Evolutionary conservation across 2,329 filamentous ascomycete species (phyloP), one percentile per base, ranked within the genome.

Genomic region (Cadophora sp.): DNA sequence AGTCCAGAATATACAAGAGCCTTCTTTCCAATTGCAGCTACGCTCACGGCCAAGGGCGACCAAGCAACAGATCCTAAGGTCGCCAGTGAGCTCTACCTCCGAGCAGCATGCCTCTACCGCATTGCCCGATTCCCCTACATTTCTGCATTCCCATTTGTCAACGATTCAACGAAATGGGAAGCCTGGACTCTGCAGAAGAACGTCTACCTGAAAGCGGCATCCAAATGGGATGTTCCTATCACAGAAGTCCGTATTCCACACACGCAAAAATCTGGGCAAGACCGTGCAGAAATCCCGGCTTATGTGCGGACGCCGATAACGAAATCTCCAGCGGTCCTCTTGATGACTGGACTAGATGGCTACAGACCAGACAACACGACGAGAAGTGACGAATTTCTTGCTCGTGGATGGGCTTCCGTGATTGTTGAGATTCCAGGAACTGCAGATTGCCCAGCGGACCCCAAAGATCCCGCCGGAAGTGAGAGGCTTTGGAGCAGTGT

Each of bases 71-170:
- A 89, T 65, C 76, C 75, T 4, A 80, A 82, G 47, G 82, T 82
- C 50, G 89, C 90, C 0, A 85, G 84, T 4, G 84, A 85, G 43
- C 81, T 90, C 20, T 92, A 89, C 77, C 82, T 92, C n/a, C 87
- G 91, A 24, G 89, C 89, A 5, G 90, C 90, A 24, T 87, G 89
- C 30, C 83, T 93, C n/a, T 89, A 91, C 77, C 85, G 91, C 62
- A 93, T 94, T 71, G 84, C 89, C 0, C 84, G 91, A 18, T 93
- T 94, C 74, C 91, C 91, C 3, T 84, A 85, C 71, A 80, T 85
- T 70, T 78, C 80, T 3, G 70, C 75, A 3, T 80, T 77, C 59
- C 81, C 83, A 0, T 60, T 67, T 1, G 68, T 80, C 48, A 81
- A 73, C 71, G 80, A 80, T 51, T 75, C 77, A 1, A 75, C 78